Evolutionary conservation across 2,329 filamentous ascomycete species (phyloP).

Genomic region (Aspergillus sp.): DNA sequence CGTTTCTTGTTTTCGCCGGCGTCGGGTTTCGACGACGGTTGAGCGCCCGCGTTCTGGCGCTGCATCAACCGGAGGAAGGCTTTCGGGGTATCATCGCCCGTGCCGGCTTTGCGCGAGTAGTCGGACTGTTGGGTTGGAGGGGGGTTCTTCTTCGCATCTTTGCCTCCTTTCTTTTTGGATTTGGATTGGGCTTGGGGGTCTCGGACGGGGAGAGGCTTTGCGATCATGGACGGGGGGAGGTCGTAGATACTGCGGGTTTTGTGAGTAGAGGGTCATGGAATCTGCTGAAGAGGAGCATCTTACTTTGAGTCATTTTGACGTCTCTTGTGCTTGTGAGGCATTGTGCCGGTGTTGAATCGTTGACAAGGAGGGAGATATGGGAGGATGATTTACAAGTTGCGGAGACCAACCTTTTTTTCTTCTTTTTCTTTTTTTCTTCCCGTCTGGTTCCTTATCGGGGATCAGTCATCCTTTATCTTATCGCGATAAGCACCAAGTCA

Average conservation of each 20-base stretch:
- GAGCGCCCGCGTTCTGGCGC: constrained; percentile 57
- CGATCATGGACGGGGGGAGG: constrained; percentile 61
- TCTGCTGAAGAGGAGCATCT: background rate
- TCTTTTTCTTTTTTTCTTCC: background rate
- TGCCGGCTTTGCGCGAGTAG: constrained; percentile 31
- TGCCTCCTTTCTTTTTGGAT: constrained; percentile 32
- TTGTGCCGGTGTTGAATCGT: constrained; percentile 36
- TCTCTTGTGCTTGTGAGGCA: constrained; percentile 87
- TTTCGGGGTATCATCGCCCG: constrained; percentile 77
- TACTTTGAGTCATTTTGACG: constrained; percentile 42
- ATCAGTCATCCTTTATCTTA: background rate
- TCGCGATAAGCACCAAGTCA: too few species aligned
- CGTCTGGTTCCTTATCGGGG: constrained; percentile 5
- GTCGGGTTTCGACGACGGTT: constrained; percentile 63
- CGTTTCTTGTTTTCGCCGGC: constrained; percentile 56
- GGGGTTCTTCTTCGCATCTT: constrained; percentile 46
- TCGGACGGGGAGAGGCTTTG: constrained; percentile 58
- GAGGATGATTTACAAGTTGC: too few species aligned
- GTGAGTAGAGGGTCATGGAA: constrained; percentile 4
- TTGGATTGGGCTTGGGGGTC: constrained; percentile 43
- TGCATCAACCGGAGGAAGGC: constrained; percentile 86
- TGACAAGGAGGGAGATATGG: background rate
- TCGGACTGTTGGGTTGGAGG: constrained; percentile 41
- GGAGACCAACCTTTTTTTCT: constrained; percentile 5
- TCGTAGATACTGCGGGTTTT: constrained; percentile 47